A percentile compares a stretch with the other conserved stretches of the same genome.
Evolutionary conservation across 148 eudicot species (phyloP).

Genomic region (Silene latifolia): DNA sequence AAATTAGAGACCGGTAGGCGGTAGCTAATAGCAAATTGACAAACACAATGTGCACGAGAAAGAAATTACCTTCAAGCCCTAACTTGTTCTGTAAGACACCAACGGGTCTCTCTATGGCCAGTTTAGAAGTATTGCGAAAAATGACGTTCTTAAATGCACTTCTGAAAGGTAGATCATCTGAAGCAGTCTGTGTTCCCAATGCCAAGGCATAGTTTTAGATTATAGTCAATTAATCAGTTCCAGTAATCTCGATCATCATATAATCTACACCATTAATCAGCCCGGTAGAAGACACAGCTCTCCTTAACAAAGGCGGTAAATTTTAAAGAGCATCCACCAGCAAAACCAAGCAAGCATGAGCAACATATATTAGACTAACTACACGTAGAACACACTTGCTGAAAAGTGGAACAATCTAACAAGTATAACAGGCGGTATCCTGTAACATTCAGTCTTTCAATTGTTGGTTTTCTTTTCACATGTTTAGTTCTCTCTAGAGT

Average conservation of each 20-base stretch:
- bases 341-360: no score
- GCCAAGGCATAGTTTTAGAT: slow-evolving; percentile 13
- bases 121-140: slow-evolving; percentile 44
- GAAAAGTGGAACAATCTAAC: no score
- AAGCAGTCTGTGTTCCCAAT: slow-evolving; percentile 58
- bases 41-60: neutral
- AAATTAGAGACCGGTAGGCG: slow-evolving; percentile 6
- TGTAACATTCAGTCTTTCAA: neutral
- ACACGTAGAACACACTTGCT: no score
- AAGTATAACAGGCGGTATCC: no score
- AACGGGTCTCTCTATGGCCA: slow-evolving; percentile 52
- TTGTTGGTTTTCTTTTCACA: neutral
- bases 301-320: neutral
- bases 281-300: neutral
- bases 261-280: slow-evolving; percentile 2
- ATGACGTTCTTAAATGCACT: slow-evolving; percentile 94
- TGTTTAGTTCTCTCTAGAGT: neutral
- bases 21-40: slow-evolving; percentile 11
- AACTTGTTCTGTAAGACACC: slow-evolving; percentile 50
- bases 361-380: no score
- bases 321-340: neutral
- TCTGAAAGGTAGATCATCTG: slow-evolving; percentile 73
- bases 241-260: neutral
- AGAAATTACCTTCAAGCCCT: slow-evolving; percentile 50
- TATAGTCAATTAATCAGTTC: neutral